These are phyloP conservation scores for Patellifolia procumbens DNA, from an alignment of 179 eudicot genomes.

Conservation along the genomic window DNA sequence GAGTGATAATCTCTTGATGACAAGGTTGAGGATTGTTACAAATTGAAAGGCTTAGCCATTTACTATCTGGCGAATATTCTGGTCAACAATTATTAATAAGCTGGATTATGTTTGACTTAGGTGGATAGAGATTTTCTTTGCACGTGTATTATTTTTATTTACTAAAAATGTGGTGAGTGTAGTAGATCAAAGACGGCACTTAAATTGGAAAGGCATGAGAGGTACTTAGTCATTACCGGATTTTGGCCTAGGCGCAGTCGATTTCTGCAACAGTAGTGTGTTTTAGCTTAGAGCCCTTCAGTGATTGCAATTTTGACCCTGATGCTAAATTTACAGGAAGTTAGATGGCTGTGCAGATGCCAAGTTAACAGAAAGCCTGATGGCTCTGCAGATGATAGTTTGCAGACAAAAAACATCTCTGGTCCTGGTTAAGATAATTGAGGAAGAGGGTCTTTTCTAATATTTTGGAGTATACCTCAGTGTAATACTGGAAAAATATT, in stretches of 20 bases:
- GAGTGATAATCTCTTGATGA: background rate
- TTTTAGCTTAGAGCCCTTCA: background rate
- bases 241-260: background rate
- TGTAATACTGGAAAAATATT: background rate
- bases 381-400: slow-evolving; percentile 1
- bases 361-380: too few relatives aligned
- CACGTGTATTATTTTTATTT: background rate
- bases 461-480: background rate
- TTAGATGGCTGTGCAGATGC: too few relatives aligned
- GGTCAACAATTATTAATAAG: background rate
- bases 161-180: background rate
- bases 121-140: background rate
- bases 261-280: background rate
- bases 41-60: background rate
- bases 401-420: background rate
- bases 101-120: background rate
- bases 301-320: background rate
- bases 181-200: background rate
- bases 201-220: background rate
- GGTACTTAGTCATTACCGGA: background rate
- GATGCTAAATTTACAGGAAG: background rate
- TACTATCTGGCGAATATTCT: background rate
- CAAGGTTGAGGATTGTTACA: background rate
- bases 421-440: too few relatives aligned
- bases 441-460: background rate